phyloP scores from a whole-genome alignment of 768 basidiomycete genomes.

The Hericium erinaceus region DNA sequence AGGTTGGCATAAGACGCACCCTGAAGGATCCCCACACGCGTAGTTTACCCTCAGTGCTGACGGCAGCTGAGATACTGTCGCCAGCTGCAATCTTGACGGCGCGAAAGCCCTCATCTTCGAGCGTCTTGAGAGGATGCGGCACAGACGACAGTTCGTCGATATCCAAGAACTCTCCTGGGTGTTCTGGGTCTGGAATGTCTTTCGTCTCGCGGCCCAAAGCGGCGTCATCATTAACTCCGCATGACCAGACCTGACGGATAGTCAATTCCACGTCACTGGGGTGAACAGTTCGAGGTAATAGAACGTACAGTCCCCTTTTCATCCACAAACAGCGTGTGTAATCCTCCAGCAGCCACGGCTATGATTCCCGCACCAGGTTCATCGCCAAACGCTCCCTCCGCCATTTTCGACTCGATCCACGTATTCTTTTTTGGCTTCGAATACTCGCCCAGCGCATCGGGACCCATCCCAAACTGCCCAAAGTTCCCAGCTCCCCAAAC shows the following conservation, averaged over 20 bases:
- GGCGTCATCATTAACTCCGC: slow-evolving; percentile 83
- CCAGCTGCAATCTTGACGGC: slow-evolving; percentile 78
- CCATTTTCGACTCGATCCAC: slow-evolving; percentile 71
- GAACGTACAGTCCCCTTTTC: slow-evolving; percentile 78
- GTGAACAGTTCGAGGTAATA: not conserved
- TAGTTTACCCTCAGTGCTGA: slow-evolving; percentile 71
- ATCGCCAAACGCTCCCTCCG: slow-evolving; percentile 60
- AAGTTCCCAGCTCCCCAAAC: slow-evolving; percentile 91
- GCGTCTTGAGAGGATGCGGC: slow-evolving; percentile 57
- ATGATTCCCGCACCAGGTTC: slow-evolving; percentile 69
- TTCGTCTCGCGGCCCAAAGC: slow-evolving; percentile 75
- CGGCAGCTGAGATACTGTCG: slow-evolving; percentile 81
- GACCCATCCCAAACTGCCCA: slow-evolving; percentile 92
- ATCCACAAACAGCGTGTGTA: slow-evolving; percentile 85
- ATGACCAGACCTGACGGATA: slow-evolving; percentile 61
- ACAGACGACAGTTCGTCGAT: slow-evolving; percentile 40
- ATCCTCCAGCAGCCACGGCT: slow-evolving; percentile 70
- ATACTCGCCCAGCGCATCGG: slow-evolving; percentile 60
- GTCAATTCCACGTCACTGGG: not conserved
- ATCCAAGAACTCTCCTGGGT: slow-evolving; percentile 48
- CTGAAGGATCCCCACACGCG: slow-evolving; percentile 88
- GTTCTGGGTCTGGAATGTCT: slow-evolving; percentile 47
- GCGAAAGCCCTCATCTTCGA: slow-evolving; percentile 74
- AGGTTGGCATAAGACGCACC: slow-evolving; percentile 35
- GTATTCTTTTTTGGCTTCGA: slow-evolving; percentile 66